These are phyloP conservation scores for Phytophthora chlamydospora DNA, from an alignment of 352 stramenopile genomes.

Conservation along the genomic window DNA sequence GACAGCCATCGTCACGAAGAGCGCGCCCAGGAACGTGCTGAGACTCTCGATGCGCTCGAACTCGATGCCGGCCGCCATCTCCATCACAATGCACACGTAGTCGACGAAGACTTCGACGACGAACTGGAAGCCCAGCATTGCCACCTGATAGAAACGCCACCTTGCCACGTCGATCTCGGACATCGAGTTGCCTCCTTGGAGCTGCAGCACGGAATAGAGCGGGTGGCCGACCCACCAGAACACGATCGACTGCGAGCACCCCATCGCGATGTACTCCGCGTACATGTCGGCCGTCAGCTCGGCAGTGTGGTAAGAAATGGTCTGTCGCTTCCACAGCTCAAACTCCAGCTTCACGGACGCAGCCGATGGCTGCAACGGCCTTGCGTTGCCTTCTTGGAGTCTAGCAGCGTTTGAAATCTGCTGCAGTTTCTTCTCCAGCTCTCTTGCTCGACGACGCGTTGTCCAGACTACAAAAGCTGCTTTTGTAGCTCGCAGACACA, in stretches of 20 bases:
- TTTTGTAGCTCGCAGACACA: slow-evolving; percentile 32
- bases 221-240: slow-evolving; percentile 48
- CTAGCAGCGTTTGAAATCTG: not conserved
- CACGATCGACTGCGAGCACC: slow-evolving; percentile 44
- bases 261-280: slow-evolving; percentile 58
- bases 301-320: slow-evolving; percentile 41
- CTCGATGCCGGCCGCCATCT: slow-evolving; percentile 36
- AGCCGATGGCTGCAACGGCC: not conserved
- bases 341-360: slow-evolving; percentile 22
- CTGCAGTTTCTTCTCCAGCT: slow-evolving; percentile 16
- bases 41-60: slow-evolving; percentile 32
- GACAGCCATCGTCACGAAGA: slow-evolving; percentile 33
- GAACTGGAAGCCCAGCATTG: slow-evolving; percentile 30
- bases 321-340: slow-evolving; percentile 32
- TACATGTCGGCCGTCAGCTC: slow-evolving; percentile 54
- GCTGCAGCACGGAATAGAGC: slow-evolving; percentile 28
- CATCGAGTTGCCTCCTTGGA: slow-evolving; percentile 1
- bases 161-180: slow-evolving; percentile 18
- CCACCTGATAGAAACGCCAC: slow-evolving; percentile 21
- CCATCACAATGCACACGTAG: slow-evolving; percentile 35
- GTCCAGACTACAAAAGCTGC: slow-evolving; percentile 30
- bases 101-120: slow-evolving; percentile 32
- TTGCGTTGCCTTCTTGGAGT: not conserved
- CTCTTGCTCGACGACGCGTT: slow-evolving; percentile 20
- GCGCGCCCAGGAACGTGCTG: slow-evolving; percentile 24